A percentile compares a stretch with the other conserved stretches of the same genome.
Conservation (phyloP, 169 alveolate genomes). For the Besnoitia besnoiti region DNA sequence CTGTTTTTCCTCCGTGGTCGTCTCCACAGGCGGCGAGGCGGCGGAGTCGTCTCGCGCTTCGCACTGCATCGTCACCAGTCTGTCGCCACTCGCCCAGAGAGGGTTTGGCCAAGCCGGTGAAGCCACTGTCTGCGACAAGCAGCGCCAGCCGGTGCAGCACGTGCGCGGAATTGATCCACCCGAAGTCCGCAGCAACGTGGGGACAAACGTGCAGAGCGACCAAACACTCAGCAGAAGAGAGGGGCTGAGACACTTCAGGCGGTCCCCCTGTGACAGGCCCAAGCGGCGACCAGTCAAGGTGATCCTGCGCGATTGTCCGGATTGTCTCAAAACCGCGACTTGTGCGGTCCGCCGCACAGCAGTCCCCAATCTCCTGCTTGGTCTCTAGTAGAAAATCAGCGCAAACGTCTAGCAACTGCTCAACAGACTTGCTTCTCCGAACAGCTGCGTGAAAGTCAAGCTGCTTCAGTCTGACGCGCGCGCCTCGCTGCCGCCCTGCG, state of each 20-base stretch:
- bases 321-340: background rate
- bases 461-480: background rate
- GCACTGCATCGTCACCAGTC: no score
- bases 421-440: background rate
- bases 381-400: background rate
- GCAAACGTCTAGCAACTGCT: background rate
- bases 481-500: background rate
- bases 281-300: no score
- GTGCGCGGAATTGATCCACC: conserved; percentile 23
- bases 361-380: background rate
- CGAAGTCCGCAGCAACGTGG: conserved; percentile 37
- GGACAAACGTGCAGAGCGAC: background rate
- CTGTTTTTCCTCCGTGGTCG: background rate
- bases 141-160: conserved; percentile 34
- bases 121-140: background rate
- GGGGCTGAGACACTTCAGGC: background rate
- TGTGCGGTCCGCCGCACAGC: background rate
- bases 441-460: background rate
- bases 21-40: background rate
- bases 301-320: background rate
- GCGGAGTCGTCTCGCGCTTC: background rate
- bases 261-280: no score
- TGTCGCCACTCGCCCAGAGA: no score
- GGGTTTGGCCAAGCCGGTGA: no score
- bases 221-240: background rate